Evolutionary conservation across 176 grass and related monocot genomes (phyloP).

Genomic region (Aegilops speltoides): DNA sequence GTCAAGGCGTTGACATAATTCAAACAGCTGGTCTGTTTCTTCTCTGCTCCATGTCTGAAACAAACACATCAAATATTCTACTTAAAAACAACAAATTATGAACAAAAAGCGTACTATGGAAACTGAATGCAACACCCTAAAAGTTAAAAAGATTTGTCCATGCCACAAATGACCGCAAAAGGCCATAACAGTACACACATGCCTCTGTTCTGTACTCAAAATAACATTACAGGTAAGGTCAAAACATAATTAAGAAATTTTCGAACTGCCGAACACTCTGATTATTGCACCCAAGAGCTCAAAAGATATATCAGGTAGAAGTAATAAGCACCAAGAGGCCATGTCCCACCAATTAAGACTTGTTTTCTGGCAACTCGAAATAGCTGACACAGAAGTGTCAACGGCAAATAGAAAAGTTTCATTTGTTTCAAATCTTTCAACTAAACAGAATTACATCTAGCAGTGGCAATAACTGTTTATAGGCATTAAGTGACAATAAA

Average conservation of each 20-base stretch:
- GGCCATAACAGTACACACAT: neutral
- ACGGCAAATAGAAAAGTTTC: neutral
- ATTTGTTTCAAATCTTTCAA: neutral
- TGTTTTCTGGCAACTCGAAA: neutral
- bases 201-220: neutral
- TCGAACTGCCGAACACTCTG: neutral
- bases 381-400: neutral
- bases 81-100: neutral
- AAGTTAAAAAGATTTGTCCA: neutral
- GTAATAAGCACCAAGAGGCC: neutral
- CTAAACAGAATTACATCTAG: neutral
- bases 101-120: neutral
- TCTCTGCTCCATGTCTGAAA: slow-evolving; percentile 84
- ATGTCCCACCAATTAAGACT: neutral
- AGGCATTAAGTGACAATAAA: neutral
- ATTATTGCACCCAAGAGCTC: neutral
- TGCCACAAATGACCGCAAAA: neutral
- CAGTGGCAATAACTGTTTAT: neutral
- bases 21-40: slow-evolving; percentile 93
- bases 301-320: neutral
- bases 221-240: neutral
- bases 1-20: slow-evolving; percentile 85
- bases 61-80: slow-evolving; percentile 30
- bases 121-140: neutral
- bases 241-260: neutral